Base-by-base conservation (phyloP, 2,329 filamentous ascomycete species). In the Verticillium tricorpus region DNA sequence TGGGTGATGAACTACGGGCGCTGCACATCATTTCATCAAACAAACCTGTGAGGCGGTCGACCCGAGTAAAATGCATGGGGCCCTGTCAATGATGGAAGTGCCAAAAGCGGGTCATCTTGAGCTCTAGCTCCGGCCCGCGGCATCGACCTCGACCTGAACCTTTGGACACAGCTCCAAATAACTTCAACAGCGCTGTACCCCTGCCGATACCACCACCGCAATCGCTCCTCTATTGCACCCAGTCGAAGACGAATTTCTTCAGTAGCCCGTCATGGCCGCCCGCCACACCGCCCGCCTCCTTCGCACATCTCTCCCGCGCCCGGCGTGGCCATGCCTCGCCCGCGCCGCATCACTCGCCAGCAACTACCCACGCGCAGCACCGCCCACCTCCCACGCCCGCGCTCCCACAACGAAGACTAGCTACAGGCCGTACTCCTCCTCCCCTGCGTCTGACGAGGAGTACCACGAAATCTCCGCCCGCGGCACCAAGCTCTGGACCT, bases 401-500 rank as follows among this genome's bases (percentile, higher is more conserved):
- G 55, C 22, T 19, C 11, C 28, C n/a, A 59, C 35, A 15, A 54
- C 61, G 31, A 59, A 60, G n/a, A 9, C 45, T 8, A 22, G 45
- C 19, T 14, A 6, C 19, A 22, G 19, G 19, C 19, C 28, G 11
- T 56, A 56, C 54, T 56, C 54, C 28, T 22, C 17, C 28, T 57
- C 64, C 12, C 40, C 59, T n/a, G 37, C 59, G 45, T 25, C 56
- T n/a, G 54, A 54, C 58, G 55, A 35, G n/a, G 31, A 37, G 5
- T 31, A 61, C 61, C 64, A 66, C 31, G 56, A 66, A 35, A 62
- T 61, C 1, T 57, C 64, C 15, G 61, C 59, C 5, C 64, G 58
- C 34, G 64, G 64, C 9, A 77, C 69, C 67, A 82, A 77, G 67
- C 69, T 77, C 11, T 86, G 81, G 76, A 71, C 67, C 8, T 86